A percentile compares a stretch with the other conserved stretches of the same genome.
These are phyloP conservation scores for Coemansia sp. DNA, from an alignment of 192 early-diverging fungal species.

Conservation along the genomic window DNA sequence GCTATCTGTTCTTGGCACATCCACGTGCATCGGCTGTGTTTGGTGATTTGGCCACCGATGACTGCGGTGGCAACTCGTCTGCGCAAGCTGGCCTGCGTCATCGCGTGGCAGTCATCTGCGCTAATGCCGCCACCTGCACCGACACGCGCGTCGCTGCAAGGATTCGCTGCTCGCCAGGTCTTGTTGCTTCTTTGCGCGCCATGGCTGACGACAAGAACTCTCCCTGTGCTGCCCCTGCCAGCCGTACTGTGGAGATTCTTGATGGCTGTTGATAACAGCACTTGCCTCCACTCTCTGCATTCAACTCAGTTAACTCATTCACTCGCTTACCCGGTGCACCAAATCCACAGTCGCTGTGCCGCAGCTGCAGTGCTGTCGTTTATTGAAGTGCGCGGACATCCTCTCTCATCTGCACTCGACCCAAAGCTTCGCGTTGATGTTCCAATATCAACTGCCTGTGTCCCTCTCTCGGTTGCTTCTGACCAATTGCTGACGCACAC, in stretches of 20 bases:
- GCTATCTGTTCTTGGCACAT: constrained; percentile 37
- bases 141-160: constrained; percentile 15
- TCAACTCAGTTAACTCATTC: too few species aligned
- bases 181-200: constrained; percentile 4
- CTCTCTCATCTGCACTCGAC: too few species aligned
- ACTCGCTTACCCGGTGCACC: background rate
- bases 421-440: too few species aligned
- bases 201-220: constrained; percentile 21
- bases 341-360: background rate
- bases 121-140: constrained; percentile 33
- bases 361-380: too few species aligned
- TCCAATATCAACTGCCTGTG: too few species aligned
- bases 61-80: background rate
- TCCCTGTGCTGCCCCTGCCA: constrained; percentile 29
- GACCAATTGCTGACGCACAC: too few species aligned
- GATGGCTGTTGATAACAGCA: background rate
- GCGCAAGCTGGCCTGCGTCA: constrained; percentile 19
- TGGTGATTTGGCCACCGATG: constrained; percentile 9
- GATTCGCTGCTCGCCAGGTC: constrained; percentile 1
- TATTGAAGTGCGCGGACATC: too few species aligned
- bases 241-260: constrained; percentile 14
- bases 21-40: constrained; percentile 33
- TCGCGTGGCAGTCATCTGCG: constrained; percentile 41
- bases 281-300: background rate
- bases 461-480: too few species aligned